These are phyloP conservation scores for Leccinum boreale DNA, from an alignment of 768 basidiomycete genomes.

Conservation along the genomic window DNA sequence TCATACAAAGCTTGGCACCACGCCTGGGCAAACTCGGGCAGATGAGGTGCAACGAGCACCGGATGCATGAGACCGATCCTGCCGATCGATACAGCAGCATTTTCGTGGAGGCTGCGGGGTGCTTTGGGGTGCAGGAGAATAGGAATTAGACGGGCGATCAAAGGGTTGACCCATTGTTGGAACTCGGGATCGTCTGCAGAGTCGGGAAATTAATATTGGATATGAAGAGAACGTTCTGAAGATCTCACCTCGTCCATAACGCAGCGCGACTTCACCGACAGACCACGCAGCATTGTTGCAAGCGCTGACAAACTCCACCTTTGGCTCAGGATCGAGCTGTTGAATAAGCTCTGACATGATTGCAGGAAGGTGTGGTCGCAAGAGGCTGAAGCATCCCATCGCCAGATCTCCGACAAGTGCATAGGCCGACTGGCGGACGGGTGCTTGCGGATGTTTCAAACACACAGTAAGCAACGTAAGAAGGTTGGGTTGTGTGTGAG, in stretches of 20 bases:
- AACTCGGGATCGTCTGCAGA: slow-evolving; percentile 75
- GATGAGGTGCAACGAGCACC: slow-evolving; percentile 78
- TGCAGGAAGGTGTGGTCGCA: slow-evolving; percentile 81
- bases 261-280: slow-evolving; percentile 96
- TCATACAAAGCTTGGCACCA: slow-evolving; percentile 98
- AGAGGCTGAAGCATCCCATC: slow-evolving; percentile 87
- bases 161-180: slow-evolving; percentile 84
- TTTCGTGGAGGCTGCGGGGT: slow-evolving; percentile 92
- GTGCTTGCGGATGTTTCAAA: slow-evolving; percentile 92
- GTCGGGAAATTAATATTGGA: slow-evolving; percentile 6
- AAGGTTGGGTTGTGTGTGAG: slow-evolving; percentile 67
- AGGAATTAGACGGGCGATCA: slow-evolving; percentile 87
- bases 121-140: slow-evolving; percentile 91
- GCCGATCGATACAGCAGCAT: slow-evolving; percentile 97
- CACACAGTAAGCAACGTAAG: slow-evolving; percentile 82
- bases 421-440: slow-evolving; percentile 94
- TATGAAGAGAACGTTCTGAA: background rate
- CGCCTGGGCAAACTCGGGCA: slow-evolving; percentile 86
- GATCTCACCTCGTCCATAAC: slow-evolving; percentile 71
- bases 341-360: slow-evolving; percentile 88
- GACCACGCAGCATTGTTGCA: slow-evolving; percentile 99
- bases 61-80: slow-evolving; percentile 95
- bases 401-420: slow-evolving; percentile 98
- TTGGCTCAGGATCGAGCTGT: slow-evolving; percentile 92
- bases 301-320: slow-evolving; percentile 91